Evolutionary conservation across 129 eudicot species (phyloP).

Genomic region (Tanacetum coccineum): DNA sequence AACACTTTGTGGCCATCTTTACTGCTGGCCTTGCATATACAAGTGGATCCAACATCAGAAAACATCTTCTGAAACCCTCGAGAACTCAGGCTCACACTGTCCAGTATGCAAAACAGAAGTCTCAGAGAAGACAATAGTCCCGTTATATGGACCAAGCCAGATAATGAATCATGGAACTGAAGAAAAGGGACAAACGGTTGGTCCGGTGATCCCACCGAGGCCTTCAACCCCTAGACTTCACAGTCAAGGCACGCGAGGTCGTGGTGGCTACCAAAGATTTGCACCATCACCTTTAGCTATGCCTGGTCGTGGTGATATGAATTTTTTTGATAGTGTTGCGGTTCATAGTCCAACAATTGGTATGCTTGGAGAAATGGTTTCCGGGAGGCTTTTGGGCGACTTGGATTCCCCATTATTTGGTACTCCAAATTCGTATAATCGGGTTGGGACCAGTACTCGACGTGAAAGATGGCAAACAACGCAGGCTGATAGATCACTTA

Average conservation of each 20-base stretch:
- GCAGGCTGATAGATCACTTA: constrained; percentile 56
- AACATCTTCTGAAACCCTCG: constrained; percentile 12
- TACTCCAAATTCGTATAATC: constrained; percentile 47
- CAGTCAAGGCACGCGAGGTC: constrained; percentile 15
- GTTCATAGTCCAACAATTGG: constrained; percentile 39
- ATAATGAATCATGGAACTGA: not conserved
- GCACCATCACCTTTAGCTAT: constrained; percentile 28
- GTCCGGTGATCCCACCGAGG: constrained; percentile 14
- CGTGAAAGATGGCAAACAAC: constrained; percentile 44
- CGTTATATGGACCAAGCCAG: constrained; percentile 27
- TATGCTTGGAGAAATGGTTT: constrained; percentile 60
- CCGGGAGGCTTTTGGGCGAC: constrained; percentile 55
- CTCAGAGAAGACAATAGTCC: constrained; percentile 26
- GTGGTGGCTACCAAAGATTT: constrained; percentile 20
- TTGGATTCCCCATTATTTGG: constrained; percentile 47
- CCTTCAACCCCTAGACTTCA: constrained; percentile 20
- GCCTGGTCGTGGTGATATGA: constrained; percentile 12
- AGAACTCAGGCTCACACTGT: constrained; percentile 19
- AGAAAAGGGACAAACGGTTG: not conserved
- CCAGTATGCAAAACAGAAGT: constrained; percentile 35
- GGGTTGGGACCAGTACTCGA: constrained; percentile 31
- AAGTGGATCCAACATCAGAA: constrained; percentile 27
- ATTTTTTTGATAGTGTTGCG: not conserved
- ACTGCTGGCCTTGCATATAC: constrained; percentile 41
- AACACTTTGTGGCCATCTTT: constrained; percentile 35